phyloP scores from a whole-genome alignment of 495 filamentous ascomycete species.

The Filosporella fistucella region DNA sequence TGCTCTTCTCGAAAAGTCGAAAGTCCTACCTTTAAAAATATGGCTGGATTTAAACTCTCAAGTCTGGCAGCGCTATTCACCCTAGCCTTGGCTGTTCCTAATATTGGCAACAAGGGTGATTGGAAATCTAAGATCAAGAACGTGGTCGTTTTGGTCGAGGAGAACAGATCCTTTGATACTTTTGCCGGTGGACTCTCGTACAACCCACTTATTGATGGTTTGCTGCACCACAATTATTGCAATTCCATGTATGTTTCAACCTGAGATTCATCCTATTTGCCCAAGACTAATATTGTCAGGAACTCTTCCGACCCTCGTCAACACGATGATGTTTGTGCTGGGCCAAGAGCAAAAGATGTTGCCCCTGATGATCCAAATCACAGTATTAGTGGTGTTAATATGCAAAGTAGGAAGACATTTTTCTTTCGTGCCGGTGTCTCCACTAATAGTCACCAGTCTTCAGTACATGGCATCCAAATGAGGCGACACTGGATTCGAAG shows the following conservation, averaged over 20 bases:
- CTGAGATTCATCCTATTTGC: not conserved
- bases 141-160: slow-evolving; percentile 30
- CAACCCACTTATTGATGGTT: slow-evolving; percentile 18
- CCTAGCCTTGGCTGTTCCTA: slow-evolving; percentile 11
- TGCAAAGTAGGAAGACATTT: slow-evolving; percentile 32
- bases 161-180: slow-evolving; percentile 31
- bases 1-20: no score
- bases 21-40: slow-evolving; percentile 1
- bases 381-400: slow-evolving; percentile 44
- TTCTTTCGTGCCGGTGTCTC: not conserved
- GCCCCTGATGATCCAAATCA: slow-evolving; percentile 46
- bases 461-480: slow-evolving; percentile 37
- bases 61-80: slow-evolving; percentile 11
- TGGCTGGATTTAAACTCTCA: slow-evolving; percentile 14
- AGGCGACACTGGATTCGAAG: slow-evolving; percentile 26
- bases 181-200: slow-evolving; percentile 27
- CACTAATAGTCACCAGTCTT: slow-evolving; percentile 27
- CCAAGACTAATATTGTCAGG: slow-evolving; percentile 15
- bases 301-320: slow-evolving; percentile 34
- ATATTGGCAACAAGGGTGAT: not conserved
- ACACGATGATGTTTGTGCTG: slow-evolving; percentile 34
- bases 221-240: slow-evolving; percentile 24
- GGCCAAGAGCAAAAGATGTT: slow-evolving; percentile 37
- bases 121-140: slow-evolving; percentile 29
- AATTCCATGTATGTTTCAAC: slow-evolving; percentile 19